Base-by-base conservation (phyloP, 768 basidiomycete genomes). In the Ramaria sp. region DNA sequence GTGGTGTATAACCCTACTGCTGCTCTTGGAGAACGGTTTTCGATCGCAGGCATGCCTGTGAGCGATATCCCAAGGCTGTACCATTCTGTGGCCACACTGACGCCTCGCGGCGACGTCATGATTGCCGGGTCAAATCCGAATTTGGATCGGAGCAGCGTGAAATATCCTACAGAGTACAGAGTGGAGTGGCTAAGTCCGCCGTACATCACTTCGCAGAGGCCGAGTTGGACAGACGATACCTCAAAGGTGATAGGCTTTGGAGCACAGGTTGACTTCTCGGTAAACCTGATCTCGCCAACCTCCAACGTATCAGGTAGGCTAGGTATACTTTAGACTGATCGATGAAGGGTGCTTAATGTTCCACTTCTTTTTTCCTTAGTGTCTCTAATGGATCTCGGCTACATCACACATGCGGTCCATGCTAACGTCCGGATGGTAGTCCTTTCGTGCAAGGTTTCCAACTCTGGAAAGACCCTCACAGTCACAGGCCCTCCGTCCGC, bases 81-180 rank as follows among this genome's bases (percentile, higher is more conserved):
- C 62, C 88, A 90, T 62, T 89, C 86, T n/a, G 79, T 85, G 0
- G 88, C 88, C 44, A 87, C 83, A 15, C 67, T 89, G 61, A 83
- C 85, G 7, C 88, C 88, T 6, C 70, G 68, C 28, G 88, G 82
- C 3, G 74, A 77, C 50, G 67, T 90, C 48, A 79, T 90, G 82
- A 79, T 91, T 55, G 82, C 87, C 18, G 88, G 88, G 32, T 87
- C 86, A 57, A 90, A 88, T 62, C 88, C 88, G 24, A 90, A 90
- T 66, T 66, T 89, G 56, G 87, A 90, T 65, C 71, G 85, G 50
- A 88, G 82, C 60, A 83, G 80, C 60, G 61, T 78, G 39, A 71
- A 71, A 63, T 93, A 86, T 63, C 81, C 83, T 28, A 91, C 90
- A 16, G 89, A 95, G 65, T 95, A 94, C 65, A 75, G 90, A 48